phyloP scores from a whole-genome alignment of 129 eudicot species.

The Deinandra increscens region DNA sequence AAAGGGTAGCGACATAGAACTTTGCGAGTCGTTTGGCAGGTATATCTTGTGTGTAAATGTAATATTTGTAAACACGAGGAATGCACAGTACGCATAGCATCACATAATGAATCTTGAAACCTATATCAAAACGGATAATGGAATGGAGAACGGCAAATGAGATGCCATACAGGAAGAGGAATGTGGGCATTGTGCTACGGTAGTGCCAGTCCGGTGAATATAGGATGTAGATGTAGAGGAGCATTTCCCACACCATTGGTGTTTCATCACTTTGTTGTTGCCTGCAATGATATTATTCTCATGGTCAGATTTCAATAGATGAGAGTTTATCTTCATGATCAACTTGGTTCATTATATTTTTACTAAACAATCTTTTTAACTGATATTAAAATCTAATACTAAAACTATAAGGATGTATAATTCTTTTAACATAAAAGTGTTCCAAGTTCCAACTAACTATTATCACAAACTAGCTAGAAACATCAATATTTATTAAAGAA shows the following conservation, averaged over 20 bases:
- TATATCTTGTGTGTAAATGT: conserved; percentile 46
- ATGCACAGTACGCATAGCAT: conserved; percentile 47
- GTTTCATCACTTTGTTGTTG: conserved; percentile 56
- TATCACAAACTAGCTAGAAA: not conserved
- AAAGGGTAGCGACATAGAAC: conserved; percentile 53
- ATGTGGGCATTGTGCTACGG: conserved; percentile 57
- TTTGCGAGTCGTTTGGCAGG: conserved; percentile 77
- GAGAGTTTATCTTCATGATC: not conserved
- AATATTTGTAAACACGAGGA: conserved; percentile 53
- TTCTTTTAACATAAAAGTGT: not conserved
- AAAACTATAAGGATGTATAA: not conserved
- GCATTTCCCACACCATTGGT: conserved; percentile 76
- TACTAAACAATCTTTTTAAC: not conserved
- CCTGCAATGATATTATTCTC: conserved; percentile 28
- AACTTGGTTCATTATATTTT: not conserved
- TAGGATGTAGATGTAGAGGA: conserved; percentile 55
- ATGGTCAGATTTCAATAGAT: not conserved
- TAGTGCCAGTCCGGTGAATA: conserved; percentile 73
- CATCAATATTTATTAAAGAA: not conserved
- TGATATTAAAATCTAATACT: not conserved
- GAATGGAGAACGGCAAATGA: conserved; percentile 50
- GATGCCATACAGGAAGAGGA: conserved; percentile 53
- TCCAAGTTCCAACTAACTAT: not conserved
- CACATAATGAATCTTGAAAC: conserved; percentile 46
- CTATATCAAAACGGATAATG: conserved; percentile 39